These are phyloP conservation scores for Aspergillus sp. DNA, from an alignment of 2,329 filamentous ascomycete genomes.

Conservation along the genomic window DNA sequence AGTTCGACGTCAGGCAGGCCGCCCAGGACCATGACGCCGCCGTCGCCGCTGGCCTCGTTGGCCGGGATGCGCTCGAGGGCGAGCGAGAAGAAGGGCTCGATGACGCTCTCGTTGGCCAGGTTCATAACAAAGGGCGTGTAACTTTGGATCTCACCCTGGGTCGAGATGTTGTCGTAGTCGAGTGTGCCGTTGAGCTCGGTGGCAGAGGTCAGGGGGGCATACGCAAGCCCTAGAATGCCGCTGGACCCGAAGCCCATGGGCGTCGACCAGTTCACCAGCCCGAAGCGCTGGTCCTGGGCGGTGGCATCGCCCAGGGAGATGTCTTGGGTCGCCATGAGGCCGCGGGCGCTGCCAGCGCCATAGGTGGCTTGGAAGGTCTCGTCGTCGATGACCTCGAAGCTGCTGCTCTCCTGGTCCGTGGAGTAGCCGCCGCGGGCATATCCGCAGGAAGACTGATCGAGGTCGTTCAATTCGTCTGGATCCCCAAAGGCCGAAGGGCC, in stretches of 20 bases:
- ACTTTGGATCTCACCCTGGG: not conserved
- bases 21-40: constrained; percentile 21
- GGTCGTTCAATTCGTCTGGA: not conserved
- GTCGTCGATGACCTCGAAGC: constrained; percentile 19
- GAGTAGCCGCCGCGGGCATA: constrained; percentile 22
- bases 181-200: not conserved
- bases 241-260: constrained; percentile 1
- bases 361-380: constrained; percentile 26
- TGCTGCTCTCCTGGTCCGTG: not conserved
- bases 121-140: constrained; percentile 13
- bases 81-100: constrained; percentile 11
- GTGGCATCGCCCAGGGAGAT: constrained; percentile 24
- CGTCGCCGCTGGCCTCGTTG: constrained; percentile 15
- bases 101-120: constrained; percentile 3
- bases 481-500: not conserved
- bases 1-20: constrained; percentile 18
- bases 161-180: not conserved
- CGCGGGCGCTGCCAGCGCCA: constrained; percentile 24
- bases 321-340: constrained; percentile 22
- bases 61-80: constrained; percentile 45
- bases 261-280: constrained; percentile 1
- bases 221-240: constrained; percentile 10
- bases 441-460: constrained; percentile 13
- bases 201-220: not conserved
- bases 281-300: constrained; percentile 3